Evolutionary conservation across 495 filamentous ascomycete genomes (phyloP), one percentile per base, ranked within the genome.

Genomic region (Neurospora cerealis): DNA sequence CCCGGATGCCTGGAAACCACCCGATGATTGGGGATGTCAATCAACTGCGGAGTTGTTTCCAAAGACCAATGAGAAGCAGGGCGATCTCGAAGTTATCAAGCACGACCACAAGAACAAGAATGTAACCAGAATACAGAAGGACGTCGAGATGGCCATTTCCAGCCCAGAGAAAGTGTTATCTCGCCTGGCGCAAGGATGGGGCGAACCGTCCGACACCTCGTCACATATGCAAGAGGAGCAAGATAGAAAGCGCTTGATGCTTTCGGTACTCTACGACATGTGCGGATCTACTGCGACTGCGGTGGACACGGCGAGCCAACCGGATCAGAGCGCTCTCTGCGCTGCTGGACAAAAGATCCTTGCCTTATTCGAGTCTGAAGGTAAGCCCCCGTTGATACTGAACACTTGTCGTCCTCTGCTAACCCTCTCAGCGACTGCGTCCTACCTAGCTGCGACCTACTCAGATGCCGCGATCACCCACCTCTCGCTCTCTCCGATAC

Each of bases 241-340:
- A 83, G 73, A 81, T 80, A 77, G 76, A 80, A 83, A 83, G 69
- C 77, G 82, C 36, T 84, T 83, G 84, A 80, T 85, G 80, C 81
- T 85, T 34, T 83, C 83, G 21, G 83, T 82, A 1, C 74, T 85
- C 32, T 74, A 76, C 17, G 73, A 75, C 42, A 71, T 79, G 73
- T 42, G 78, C 36, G 36, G 24, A 10, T 19, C 21, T 6, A 9
- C 19, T 28, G 9, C 32, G 17, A 17, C 54, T 34, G 1, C 3
- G 54, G 13, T 3, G 54, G 28, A 19, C 6, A 66, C 2, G 7
- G 54, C 13, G 3, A 8, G 1, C 28, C 54, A 19, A 19, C 15
- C 24, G 69, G 41, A 70, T 9, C 34, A 60, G 19, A n/a, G 42
- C 46, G 37, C 42, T 32, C 2, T 69, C 21, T 7, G 9, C 54